Conservation (phyloP, 78 protist genomes). For the Dictyostelium brefeldianum region DNA sequence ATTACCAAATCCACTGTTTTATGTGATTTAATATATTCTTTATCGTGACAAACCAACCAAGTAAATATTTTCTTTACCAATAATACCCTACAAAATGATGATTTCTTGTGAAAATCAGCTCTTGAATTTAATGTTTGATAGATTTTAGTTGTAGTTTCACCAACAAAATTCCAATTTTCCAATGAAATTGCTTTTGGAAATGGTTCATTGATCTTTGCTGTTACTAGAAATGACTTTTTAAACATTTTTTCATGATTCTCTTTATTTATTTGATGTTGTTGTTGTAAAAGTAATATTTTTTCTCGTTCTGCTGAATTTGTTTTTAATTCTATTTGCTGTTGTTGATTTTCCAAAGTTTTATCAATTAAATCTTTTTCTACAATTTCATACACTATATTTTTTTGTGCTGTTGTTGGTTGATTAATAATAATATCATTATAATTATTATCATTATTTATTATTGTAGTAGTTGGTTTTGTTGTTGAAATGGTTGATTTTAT, state of each 20-base stretch:
- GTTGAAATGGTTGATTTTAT: background rate
- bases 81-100: constrained; percentile 30
- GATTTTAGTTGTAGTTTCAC: constrained; percentile 49
- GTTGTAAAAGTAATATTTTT: background rate
- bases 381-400: background rate
- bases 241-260: background rate
- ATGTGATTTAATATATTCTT: constrained; percentile 42
- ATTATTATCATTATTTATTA: background rate
- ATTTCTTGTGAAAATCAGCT: constrained; percentile 51
- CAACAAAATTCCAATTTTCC: constrained; percentile 68
- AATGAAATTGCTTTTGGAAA: constrained; percentile 42
- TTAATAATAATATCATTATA: background rate
- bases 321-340: background rate
- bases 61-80: constrained; percentile 55
- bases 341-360: constrained; percentile 19
- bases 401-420: background rate
- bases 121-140: constrained; percentile 56
- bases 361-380: constrained; percentile 13
- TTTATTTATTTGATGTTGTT: constrained; percentile 7
- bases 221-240: background rate
- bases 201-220: background rate
- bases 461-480: background rate
- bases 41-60: constrained; percentile 68
- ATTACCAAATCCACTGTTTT: constrained; percentile 50
- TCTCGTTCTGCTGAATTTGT: background rate